A percentile compares a stretch with the other conserved stretches of the same genome.
Conservation (phyloP, 352 stramenopile species). For the Phytophthora pseudosyringae region DNA sequence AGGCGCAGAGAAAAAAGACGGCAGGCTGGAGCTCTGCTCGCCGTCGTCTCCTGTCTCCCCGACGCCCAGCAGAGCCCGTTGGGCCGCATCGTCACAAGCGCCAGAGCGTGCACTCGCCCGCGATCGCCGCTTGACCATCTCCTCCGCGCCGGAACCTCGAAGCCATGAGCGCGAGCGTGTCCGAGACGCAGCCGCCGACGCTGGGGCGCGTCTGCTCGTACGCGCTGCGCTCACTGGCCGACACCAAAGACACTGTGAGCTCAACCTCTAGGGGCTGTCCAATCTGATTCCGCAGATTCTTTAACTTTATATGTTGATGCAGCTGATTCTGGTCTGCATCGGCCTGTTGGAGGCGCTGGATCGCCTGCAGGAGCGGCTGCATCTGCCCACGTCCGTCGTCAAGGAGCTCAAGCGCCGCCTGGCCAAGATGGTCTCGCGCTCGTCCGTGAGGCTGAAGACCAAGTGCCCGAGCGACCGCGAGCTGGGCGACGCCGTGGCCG, state of each 20-base stretch:
- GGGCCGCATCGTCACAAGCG: not conserved
- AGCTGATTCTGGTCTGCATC: conserved; percentile 85
- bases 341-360: conserved; percentile 78
- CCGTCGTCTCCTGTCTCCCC: conserved; percentile 9
- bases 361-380: conserved; percentile 72
- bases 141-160: too few relatives aligned
- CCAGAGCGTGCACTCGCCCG: conserved; percentile 1
- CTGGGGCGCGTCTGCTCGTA: conserved; percentile 59
- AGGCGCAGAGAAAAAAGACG: conserved; percentile 27
- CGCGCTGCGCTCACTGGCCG: conserved; percentile 62
- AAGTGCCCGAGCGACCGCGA: conserved; percentile 31
- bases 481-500: conserved; percentile 58
- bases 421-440: conserved; percentile 68
- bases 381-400: conserved; percentile 69
- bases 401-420: conserved; percentile 79
- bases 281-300: conserved; percentile 16
- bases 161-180: conserved; percentile 22
- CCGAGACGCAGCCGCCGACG: conserved; percentile 38
- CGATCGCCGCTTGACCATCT: not conserved
- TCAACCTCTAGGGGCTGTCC: not conserved
- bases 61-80: not conserved
- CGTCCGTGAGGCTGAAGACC: conserved; percentile 41
- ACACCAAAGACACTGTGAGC: conserved; percentile 78
- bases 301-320: conserved; percentile 16
- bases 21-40: not conserved